Evolutionary conservation across 208 protist species (phyloP), one percentile per base, ranked within the genome.

Genomic region (Trypanosoma boissoni): DNA sequence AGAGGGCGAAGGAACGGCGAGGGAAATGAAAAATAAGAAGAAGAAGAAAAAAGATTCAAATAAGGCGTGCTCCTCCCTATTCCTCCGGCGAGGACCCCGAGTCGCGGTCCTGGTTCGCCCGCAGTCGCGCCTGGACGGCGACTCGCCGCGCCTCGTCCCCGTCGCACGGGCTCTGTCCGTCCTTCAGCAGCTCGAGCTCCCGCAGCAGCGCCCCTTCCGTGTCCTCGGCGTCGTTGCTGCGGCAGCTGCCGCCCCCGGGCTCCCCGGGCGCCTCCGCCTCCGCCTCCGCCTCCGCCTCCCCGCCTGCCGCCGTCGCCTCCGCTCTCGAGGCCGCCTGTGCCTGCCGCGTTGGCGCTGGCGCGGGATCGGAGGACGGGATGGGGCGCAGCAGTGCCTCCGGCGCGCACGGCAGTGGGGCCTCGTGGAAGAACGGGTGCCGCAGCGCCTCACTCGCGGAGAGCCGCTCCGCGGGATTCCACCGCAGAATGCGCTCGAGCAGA

Each of bases 381-480:
- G 85, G 85, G 14, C 34, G 45, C 74, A 88, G 49, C 21, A 95
- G 58, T 56, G 90, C 82, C 29, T 41, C 64, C 2, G 81, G 83
- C 21, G 70, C 48, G 53, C 88, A 91, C 1, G 88, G 83, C 21
- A 81, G 64, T 43, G 86, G 85, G 0, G 65, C 72, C 48, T 87
- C 78, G 41, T 51, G 57, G 55, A 97, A 97, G 42, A 95, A 96
- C 3, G 66, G 69, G 59, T 96, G 89, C 18, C 69, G 51, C 36
- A 96, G 69, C 0, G 72, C 89, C 48, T 95, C 80, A 12, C 60
- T 70, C 0, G 88, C 89, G 6, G 80, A 87, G 28, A 77, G 65
- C 7, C 93, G 91, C 7, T 80, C 62, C 0, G 70, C 43, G 4
- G 93, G 93, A 59, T 89, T 79, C 81, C 82, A 97, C 31, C 59